Conservation (phyloP, 306 rosid species). For the Rosa lucieae region DNA sequence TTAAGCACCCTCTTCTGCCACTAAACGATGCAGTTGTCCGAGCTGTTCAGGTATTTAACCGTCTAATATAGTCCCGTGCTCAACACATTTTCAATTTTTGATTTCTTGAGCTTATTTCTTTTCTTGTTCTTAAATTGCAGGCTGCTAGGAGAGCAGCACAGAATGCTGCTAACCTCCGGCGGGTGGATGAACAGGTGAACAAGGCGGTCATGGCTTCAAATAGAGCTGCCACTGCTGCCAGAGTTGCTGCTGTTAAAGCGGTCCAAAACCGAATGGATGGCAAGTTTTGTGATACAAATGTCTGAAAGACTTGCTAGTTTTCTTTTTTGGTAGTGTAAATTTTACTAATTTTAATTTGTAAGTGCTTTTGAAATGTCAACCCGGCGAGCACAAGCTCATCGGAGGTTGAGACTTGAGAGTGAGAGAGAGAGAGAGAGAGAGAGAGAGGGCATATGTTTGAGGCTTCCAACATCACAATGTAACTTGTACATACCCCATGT, state of each 20-base stretch:
- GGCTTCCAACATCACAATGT: slow-evolving; percentile 53
- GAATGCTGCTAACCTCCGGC: slow-evolving; percentile 59
- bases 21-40: slow-evolving; percentile 52
- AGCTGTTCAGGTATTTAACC: slow-evolving; percentile 68
- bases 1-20: slow-evolving; percentile 66
- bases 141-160: slow-evolving; percentile 80
- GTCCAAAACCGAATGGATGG: slow-evolving; percentile 96
- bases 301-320: slow-evolving; percentile 34
- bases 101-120: background rate
- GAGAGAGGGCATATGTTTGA: slow-evolving; percentile 25
- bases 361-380: slow-evolving; percentile 63
- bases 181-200: slow-evolving; percentile 77
- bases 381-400: slow-evolving; percentile 63
- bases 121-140: slow-evolving; percentile 39
- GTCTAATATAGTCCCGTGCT: background rate
- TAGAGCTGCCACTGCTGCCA: slow-evolving; percentile 88
- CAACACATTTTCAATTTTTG: background rate
- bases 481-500: slow-evolving; percentile 77
- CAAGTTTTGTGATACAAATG: slow-evolving; percentile 68
- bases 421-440: background rate
- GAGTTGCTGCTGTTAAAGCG: slow-evolving; percentile 98
- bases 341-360: slow-evolving; percentile 38
- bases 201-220: slow-evolving; percentile 79
- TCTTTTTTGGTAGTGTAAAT: slow-evolving; percentile 56
- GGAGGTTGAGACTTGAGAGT: slow-evolving; percentile 55